A percentile compares a stretch with the other conserved stretches of the same genome.
Evolutionary conservation across 768 basidiomycete genomes (phyloP).

Genomic region (Leccinum fibrillosum): DNA sequence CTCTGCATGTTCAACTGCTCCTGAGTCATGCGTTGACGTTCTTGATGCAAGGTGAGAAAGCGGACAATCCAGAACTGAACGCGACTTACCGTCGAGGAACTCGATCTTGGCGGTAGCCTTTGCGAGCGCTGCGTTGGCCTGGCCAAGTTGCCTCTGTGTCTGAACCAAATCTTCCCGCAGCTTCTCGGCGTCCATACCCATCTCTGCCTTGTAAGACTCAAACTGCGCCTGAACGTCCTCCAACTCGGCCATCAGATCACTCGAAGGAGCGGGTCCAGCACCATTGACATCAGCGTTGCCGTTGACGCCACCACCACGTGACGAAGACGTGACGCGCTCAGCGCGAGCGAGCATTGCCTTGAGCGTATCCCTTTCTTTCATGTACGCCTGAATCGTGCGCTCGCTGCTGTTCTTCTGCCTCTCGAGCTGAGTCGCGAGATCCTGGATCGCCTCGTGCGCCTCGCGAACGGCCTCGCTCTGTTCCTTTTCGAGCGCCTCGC

Average conservation of each 20-base stretch:
- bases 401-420: slow-evolving; percentile 70
- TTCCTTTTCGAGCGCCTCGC: slow-evolving; percentile 65
- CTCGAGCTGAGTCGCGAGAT: slow-evolving; percentile 75
- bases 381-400: slow-evolving; percentile 70
- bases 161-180: slow-evolving; percentile 66
- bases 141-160: slow-evolving; percentile 67
- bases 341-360: slow-evolving; percentile 67
- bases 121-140: slow-evolving; percentile 64
- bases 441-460: slow-evolving; percentile 83
- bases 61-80: background rate
- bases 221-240: slow-evolving; percentile 76
- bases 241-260: slow-evolving; percentile 56
- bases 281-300: slow-evolving; percentile 37
- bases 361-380: slow-evolving; percentile 86
- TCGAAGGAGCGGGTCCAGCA: slow-evolving; percentile 14
- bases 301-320: slow-evolving; percentile 22
- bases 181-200: slow-evolving; percentile 69
- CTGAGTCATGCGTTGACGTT: slow-evolving; percentile 67
- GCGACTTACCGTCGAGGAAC: slow-evolving; percentile 62
- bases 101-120: slow-evolving; percentile 84
- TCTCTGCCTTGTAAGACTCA: slow-evolving; percentile 76
- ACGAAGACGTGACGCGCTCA: slow-evolving; percentile 27
- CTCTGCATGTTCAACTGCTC: slow-evolving; percentile 63
- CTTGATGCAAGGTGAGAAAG: slow-evolving; percentile 32
- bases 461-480: slow-evolving; percentile 80